Evolutionary conservation across 148 eudicot genomes (phyloP), one percentile per base, ranked within the genome.

Genomic region (Gaultheria prostrata): DNA sequence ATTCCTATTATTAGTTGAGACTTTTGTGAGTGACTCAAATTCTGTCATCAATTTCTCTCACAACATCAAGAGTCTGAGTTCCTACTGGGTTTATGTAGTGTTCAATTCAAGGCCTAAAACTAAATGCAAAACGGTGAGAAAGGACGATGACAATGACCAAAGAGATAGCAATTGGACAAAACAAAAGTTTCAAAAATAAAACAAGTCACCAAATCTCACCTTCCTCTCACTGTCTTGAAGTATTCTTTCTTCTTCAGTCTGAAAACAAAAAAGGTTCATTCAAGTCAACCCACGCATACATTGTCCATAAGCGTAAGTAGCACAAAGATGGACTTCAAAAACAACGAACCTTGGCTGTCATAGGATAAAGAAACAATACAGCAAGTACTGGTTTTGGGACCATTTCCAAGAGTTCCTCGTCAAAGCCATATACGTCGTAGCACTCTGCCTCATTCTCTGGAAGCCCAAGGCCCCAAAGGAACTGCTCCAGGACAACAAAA

Each of bases 321-420:
- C 33, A 18, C 59, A 67, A 1, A 73, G 9, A 79, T 39, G 50
- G 48, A 24, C 14, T 20, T 53, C 9, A 61, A 53, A 53, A 83
- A 81, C 76, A 33, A 82, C 61, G 33, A 21, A 91, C 98, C 97
- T 94, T 76, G n/a, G 87, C 67, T 45, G 97, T 93, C 9, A 94
- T 76, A 3, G 99, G 98, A 77, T 92, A 96, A 21, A 96, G 93
- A 74, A 90, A 91, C 82, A 94, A 87, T 80, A 96, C 98, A 1
- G 99, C 98, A 45, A 96, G 93, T 32, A 96, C 98, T 2, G 97
- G 99, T 89, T 92, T 88, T 14, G 98, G 97, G 67, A 94, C 97
- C 95, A 96, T 96, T 84, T 84, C 97, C 65, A 96, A 89, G 51
- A 96, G 88, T 67, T 94, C 99, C 39, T 90, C 94, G 71, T 96